Base-by-base conservation (phyloP, 768 basidiomycete genomes). In the Trametes cingulata region DNA sequence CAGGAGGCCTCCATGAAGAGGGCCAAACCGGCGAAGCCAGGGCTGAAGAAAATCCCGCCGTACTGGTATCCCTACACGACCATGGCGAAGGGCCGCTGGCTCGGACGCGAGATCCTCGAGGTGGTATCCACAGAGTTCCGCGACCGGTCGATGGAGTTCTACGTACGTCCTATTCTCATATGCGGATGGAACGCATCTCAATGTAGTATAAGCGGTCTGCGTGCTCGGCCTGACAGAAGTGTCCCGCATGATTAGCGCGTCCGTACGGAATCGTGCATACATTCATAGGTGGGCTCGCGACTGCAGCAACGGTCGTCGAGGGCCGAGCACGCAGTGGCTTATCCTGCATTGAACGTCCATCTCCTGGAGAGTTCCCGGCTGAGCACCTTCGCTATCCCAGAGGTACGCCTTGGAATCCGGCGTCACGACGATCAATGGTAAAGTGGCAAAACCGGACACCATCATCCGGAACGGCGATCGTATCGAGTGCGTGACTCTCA, bases 51-150 rank as follows among this genome's bases (percentile, higher is more conserved):
- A 72, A 82, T 90, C 52, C 76, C 87, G 41, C 90, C 95, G 0
- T 96, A 96, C 71, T 97, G 93, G 92, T 90, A 92, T 71, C 90
- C 93, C 2, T 92, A 95, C 70, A 91, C 86, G 9, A 96, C 94
- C 0, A 95, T 89, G 85, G 93, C 93, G 20, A 98, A 98, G 72
- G 82, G 86, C 52, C 82, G 95, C 27, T 97, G 95, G 94, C 78
- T 93, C 37, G 87, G 90, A 35, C 79, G 95, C 47, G 90, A 94
- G 72, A 80, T 97, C 37, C 74, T 98, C 22, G 95, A 98, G 73
- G 87, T 97, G 39, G 88, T 98, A 15, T 93, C 91, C 0, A 95
- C 94, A 0, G 95, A 98, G 72, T 98, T 96, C 70, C 80, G 95
- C 53, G 95, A 97, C 77, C 81, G 95, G 49, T 92, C 89, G 14